Evolutionary conservation across 164 flowering plant genomes (phyloP), one percentile per base, ranked within the genome.

Genomic region (Litsea cubeba): DNA sequence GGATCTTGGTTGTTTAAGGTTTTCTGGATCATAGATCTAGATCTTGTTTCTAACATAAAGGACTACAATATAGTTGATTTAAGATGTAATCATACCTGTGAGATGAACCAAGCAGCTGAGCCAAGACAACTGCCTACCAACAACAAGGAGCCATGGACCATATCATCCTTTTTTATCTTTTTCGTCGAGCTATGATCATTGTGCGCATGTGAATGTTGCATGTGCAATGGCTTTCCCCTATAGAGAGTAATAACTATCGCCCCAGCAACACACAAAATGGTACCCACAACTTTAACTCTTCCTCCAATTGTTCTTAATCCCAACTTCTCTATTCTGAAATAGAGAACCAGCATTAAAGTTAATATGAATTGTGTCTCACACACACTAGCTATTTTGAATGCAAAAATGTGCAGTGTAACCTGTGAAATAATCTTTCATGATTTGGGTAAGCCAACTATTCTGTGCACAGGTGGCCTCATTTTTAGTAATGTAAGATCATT

Each of bases 321-420:
- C 58, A 64, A 49, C 17, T 62, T 72, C 75, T 72, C 75, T 30
- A 72, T 49, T 65, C 75, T 72, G 74, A 30, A 25, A 25, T 57
- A 2, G 12, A 22, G 0, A 22, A 2, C 5, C 10, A 23, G 17
- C n/a, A 46, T 40, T 23, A n/a, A 71, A 50, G 20, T 17, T 54
- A 54, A 18, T 54, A 14, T 54, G 4, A 14, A 17, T 54, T 54
- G 20, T 17, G 20, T 8, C 46, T 40, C 11, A 40, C 7, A 40
- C 11, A 1, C 46, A 7, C 46, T 40, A 40, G 46, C 11, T 40
- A 1, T 40, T 40, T 40, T 5, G 46, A 40, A 40, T 40, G 46
- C 10, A 40, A 8, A 40, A 40, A 40, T 7, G 46, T 40, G 11
- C 46, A 7, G 10, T 40, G 46, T 5, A 40, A 40, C 46, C 7